Evolutionary conservation across 2,329 filamentous ascomycete species (phyloP).

Genomic region (Colletotrichum chrysophilum): DNA sequence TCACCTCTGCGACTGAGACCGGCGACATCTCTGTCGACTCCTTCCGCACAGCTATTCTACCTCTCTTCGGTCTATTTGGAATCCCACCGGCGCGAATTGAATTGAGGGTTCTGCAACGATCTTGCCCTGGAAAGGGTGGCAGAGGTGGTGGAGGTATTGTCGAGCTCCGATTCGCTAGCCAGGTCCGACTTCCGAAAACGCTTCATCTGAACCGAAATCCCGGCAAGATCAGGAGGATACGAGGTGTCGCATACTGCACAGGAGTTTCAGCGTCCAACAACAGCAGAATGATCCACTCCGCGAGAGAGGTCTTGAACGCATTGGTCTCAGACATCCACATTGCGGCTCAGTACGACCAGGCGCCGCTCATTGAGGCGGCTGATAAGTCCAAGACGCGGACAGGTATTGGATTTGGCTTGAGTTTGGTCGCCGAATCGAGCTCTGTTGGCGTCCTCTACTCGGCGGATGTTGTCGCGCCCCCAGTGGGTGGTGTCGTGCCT

Average conservation of each 20-base stretch:
- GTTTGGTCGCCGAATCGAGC: conserved; percentile 90
- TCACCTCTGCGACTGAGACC: conserved; percentile 82
- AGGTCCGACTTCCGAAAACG: conserved; percentile 92
- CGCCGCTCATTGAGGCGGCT: conserved; percentile 60
- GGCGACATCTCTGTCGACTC: conserved; percentile 93
- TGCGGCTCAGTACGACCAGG: conserved; percentile 77
- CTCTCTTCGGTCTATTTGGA: conserved; percentile 88
- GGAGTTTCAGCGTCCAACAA: conserved; percentile 95
- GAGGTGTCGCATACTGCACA: conserved; percentile 92
- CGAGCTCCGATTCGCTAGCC: conserved; percentile 91
- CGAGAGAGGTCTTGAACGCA: conserved; percentile 84
- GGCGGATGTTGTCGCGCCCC: conserved; percentile 79
- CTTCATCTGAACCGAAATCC: conserved; percentile 83
- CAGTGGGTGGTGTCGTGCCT: conserved; percentile 80
- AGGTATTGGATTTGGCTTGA: conserved; percentile 91
- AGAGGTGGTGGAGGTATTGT: conserved; percentile 88
- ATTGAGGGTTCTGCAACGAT: conserved; percentile 79
- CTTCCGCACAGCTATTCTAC: conserved; percentile 90
- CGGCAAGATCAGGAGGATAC: conserved; percentile 84
- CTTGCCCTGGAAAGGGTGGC: conserved; percentile 77
- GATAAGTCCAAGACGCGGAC: conserved; percentile 68
- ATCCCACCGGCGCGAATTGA: conserved; percentile 83
- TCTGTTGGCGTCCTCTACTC: conserved; percentile 82
- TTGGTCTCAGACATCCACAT: conserved; percentile 91
- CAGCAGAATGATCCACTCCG: conserved; percentile 90